Conservation (phyloP, 306 rosid genomes). For the Rosa lucieae region DNA sequence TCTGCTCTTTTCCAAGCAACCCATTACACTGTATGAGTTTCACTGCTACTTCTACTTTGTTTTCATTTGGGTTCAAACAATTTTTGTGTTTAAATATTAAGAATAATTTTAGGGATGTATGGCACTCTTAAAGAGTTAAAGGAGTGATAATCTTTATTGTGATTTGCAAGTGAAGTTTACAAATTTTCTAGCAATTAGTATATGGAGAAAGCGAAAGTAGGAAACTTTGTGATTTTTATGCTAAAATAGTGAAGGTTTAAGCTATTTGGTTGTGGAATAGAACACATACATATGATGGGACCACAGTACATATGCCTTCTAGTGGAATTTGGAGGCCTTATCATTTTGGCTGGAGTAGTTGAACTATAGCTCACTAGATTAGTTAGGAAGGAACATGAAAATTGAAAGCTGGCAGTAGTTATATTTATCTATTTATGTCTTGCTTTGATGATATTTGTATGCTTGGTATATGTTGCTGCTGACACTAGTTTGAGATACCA, state of each 20-base stretch:
- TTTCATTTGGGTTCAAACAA: too few species aligned
- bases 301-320: background rate
- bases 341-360: background rate
- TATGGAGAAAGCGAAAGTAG: background rate
- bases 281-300: too few species aligned
- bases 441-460: background rate
- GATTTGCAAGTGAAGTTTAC: background rate
- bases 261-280: background rate
- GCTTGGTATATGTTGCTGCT: too few species aligned
- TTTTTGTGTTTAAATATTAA: background rate
- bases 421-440: background rate
- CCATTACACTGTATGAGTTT: conserved; percentile 54
- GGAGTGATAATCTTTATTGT: background rate
- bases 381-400: background rate
- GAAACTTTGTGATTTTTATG: background rate
- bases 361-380: background rate
- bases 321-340: background rate
- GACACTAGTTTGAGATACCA: too few species aligned
- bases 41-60: background rate
- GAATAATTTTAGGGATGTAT: background rate
- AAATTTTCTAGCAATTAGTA: background rate
- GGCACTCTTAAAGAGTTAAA: background rate
- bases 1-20: conserved; percentile 79
- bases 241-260: background rate
- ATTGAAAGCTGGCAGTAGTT: background rate